These are phyloP conservation scores for Calonectria pseudoturangicola DNA, from an alignment of 2,329 filamentous ascomycete genomes.

Conservation along the genomic window DNA sequence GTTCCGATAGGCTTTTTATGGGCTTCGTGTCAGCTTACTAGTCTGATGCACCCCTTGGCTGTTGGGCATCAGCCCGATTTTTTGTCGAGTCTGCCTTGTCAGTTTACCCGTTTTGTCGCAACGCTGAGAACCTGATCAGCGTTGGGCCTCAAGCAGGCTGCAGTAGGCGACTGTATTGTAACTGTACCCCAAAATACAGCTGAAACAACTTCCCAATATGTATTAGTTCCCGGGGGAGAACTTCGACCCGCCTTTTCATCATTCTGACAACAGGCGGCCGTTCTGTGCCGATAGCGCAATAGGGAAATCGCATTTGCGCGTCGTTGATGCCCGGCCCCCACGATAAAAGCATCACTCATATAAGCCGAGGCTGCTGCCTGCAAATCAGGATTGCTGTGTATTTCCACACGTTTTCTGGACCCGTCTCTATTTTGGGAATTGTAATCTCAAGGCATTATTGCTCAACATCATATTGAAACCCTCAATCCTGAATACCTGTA, in stretches of 20 bases:
- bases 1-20: not conserved
- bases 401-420: not conserved
- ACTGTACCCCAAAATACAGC: not conserved
- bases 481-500: not conserved
- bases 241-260: not conserved
- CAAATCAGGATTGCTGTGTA: not conserved
- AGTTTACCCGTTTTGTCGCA: not conserved
- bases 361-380: not conserved
- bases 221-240: not conserved
- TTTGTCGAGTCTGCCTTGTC: not conserved
- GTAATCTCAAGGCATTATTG: not conserved
- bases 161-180: not conserved
- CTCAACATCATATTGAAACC: no score
- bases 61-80: not conserved
- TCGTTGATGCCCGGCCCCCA: constrained; percentile 15
- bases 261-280: not conserved
- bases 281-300: not conserved
- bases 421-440: not conserved
- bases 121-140: not conserved
- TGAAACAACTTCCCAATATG: not conserved
- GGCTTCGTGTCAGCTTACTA: not conserved
- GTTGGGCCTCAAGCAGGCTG: not conserved
- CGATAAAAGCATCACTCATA: not conserved
- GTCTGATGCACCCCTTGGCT: not conserved
- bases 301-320: constrained; percentile 15